Conservation (phyloP, 306 rosid genomes). For the Pterocarpus macrocarpus region DNA sequence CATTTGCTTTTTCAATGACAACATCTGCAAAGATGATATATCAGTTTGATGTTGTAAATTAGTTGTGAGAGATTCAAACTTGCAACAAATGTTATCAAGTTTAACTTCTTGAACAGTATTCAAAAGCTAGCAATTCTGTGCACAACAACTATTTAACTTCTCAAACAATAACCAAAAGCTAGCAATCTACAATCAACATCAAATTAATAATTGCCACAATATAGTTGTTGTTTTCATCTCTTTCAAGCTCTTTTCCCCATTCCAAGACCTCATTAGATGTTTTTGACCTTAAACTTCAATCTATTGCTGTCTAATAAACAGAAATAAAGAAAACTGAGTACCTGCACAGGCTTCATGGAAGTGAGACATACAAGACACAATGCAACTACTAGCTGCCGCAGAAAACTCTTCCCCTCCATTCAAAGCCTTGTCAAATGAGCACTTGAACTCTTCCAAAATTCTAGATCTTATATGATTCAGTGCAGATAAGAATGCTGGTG, state of each 20-base stretch:
- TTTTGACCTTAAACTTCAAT: slow-evolving; percentile 25
- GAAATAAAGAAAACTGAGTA: slow-evolving; percentile 38
- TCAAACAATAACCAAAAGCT: slow-evolving; percentile 6
- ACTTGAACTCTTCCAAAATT: slow-evolving; percentile 76
- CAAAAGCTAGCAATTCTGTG: slow-evolving; percentile 1
- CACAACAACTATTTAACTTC: neutral
- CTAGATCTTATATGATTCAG: slow-evolving; percentile 77
- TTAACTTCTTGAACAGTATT: slow-evolving; percentile 3
- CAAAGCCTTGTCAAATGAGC: slow-evolving; percentile 80
- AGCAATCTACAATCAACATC: too few species aligned
- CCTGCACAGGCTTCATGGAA: slow-evolving; percentile 85
- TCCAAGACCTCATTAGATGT: too few species aligned
- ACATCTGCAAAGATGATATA: slow-evolving; percentile 67
- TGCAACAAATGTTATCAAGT: slow-evolving; percentile 41
- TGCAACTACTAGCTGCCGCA: slow-evolving; percentile 61
- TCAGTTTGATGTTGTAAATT: slow-evolving; percentile 37
- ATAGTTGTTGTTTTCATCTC: too few species aligned
- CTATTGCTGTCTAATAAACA: slow-evolving; percentile 21
- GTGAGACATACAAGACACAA: slow-evolving; percentile 55
- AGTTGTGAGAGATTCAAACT: slow-evolving; percentile 23
- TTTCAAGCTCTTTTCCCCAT: too few species aligned
- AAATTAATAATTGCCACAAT: too few species aligned
- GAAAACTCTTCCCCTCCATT: slow-evolving; percentile 77
- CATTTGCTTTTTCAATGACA: slow-evolving; percentile 67
- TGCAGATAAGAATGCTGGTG: slow-evolving; percentile 73